Evolutionary conservation across 352 stramenopile species (phyloP), one percentile per base, ranked within the genome.

Genomic region (Phytophthora citricola): DNA sequence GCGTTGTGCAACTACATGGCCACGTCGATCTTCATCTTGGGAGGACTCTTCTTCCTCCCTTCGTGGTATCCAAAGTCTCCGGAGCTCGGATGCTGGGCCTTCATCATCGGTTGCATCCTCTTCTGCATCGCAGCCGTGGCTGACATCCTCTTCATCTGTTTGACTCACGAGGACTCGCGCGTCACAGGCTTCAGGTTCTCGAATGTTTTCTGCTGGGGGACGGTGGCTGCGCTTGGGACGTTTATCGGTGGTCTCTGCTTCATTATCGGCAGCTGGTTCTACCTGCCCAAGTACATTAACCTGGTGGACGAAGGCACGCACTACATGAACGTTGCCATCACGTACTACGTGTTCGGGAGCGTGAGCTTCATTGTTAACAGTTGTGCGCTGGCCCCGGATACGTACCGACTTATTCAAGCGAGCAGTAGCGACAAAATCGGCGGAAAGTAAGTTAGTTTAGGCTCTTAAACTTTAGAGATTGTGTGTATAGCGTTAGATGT

Each of bases 181-280:
- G 60, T 57, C 10, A 63, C 48, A 14, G 69, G 73, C 47, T 66
- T 87, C 46, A 60, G 70, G 49, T 57, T 85, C 27, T 57, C 63
- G 45, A 87, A 88, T 70, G 63, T 87, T n/a, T 55, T 71, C 5
- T 79, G 66, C 67, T 91, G 76, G 79, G 76, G 60, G 46, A 76
- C 74, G 5, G 38, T 77, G 40, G 68, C 73, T 0, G 73, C 73
- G 2, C 34, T 81, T 27, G 78, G 75, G 49, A 89, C 78, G 65
- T 83, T 89, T 49, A 24, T 80, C 41, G 83, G 83, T 22, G 83
- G 75, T 15, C 36, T 89, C 48, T 73, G 76, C 26, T 92, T 92
- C 63, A 87, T 90, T 57, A 57, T 89, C 32, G 83, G 83, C 27
- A 87, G 75, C 58, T 90, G 69, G 66, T 92, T 73, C 78, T 92